Percentiles rank a stretch among this genome's conserved stretches.
These are phyloP conservation scores for Ascomycota sp. DNA, from an alignment of 2,329 filamentous ascomycete genomes.

Conservation along the genomic window DNA sequence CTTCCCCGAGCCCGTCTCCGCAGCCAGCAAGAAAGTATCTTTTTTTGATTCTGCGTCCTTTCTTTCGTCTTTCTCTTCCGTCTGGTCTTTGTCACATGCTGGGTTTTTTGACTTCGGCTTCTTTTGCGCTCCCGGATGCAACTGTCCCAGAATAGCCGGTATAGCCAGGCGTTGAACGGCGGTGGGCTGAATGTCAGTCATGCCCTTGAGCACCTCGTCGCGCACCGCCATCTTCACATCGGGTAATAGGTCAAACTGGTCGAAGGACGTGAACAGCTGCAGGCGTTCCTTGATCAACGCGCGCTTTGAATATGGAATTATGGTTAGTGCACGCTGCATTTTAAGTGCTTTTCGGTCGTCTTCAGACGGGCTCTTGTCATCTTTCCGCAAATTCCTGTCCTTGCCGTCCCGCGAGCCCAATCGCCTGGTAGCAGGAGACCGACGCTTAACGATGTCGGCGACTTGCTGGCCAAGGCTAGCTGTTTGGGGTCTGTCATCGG, in stretches of 20 bases:
- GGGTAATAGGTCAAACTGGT: conserved; percentile 56
- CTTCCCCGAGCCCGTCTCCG: conserved; percentile 93
- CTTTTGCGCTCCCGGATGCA: conserved; percentile 9
- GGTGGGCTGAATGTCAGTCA: conserved; percentile 60
- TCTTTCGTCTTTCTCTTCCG: conserved; percentile 8
- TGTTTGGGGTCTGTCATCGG: too few species aligned
- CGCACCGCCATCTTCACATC: conserved; percentile 46
- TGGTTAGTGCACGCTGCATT: conserved; percentile 66
- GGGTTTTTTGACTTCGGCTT: conserved; percentile 1
- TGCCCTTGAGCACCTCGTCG: conserved; percentile 49
- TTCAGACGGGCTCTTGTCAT: neutral
- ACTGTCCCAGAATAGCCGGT: conserved; percentile 47
- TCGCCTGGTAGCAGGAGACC: conserved; percentile 2
- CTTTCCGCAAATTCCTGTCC: neutral
- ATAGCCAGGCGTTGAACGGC: conserved; percentile 80
- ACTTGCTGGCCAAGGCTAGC: conserved; percentile 4
- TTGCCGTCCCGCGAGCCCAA: conserved; percentile 2
- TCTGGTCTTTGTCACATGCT: too few species aligned
- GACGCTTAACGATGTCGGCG: conserved; percentile 15
- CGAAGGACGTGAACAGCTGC: conserved; percentile 52
- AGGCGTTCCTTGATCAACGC: conserved; percentile 29
- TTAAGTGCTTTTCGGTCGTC: conserved; percentile 54
- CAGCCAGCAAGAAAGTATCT: conserved; percentile 52
- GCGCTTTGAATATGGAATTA: conserved; percentile 51
- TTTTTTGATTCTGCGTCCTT: conserved; percentile 10